Evolutionary conservation across 2,329 filamentous ascomycete genomes (phyloP), one percentile per base, ranked within the genome.

Genomic region (Phialophora verrucosa): DNA sequence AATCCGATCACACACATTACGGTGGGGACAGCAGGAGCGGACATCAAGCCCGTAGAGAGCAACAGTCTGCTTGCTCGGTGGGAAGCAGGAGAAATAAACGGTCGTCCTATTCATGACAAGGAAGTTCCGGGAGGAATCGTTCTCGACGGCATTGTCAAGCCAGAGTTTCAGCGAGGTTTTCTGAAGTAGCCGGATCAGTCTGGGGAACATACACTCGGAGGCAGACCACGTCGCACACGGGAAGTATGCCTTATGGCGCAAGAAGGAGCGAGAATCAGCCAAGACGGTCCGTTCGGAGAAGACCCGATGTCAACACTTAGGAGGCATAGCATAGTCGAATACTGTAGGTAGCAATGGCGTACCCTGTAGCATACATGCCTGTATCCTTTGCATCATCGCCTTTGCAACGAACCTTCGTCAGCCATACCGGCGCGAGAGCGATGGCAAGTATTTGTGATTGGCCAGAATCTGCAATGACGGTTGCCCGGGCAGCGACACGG

Each of bases 1-100:
- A 99, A 99, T 75, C 79, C 83, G 14, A 84, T 96, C 35, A 88
- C 93, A 11, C 95, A 99, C 76, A 87, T 99, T 66, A 99, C 95
- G 0, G 84, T 98, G 7, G 95, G 95, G 23, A 99, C 95, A 0
- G 87, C 88, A 10, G 85, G 88, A 70, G 78, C 83, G 55, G 78
- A 83, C 7, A 87, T 98, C 74, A 98, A 97, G 81, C 94, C 95
- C 0, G 93, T 91, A 78, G 94, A 99, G 82, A 96, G 93, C 80
- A 99, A 99, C 75, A 89, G 92, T 66, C 73, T 99, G 74, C 78
- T 99, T 65, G 83, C 83, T 69, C 83, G 83, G 66, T 98, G 94
- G 94, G 75, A 95, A 68, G 83, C 89, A 69, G 77, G 77, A 2
- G 79, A 77, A 6, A 75, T 78, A n/a, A 83, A 77, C 4, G 85